Percentiles rank a stretch among this genome's conserved stretches.
Conservation (phyloP, 805 yeast genomes). For the Schwanniomyces vanrijiae region DNA sequence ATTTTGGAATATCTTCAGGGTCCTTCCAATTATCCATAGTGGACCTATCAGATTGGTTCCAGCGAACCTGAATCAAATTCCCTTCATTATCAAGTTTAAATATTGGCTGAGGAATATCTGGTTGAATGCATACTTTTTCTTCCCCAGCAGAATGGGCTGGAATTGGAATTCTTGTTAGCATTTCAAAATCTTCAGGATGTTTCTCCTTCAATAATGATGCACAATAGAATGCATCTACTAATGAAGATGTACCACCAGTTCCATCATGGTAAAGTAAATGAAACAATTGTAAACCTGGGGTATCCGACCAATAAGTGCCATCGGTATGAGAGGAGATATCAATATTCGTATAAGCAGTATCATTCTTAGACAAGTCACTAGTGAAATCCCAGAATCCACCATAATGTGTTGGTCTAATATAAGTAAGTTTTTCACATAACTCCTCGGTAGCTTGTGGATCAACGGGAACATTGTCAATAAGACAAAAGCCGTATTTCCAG, state of each 20-base stretch:
- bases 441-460: slow-evolving; percentile 58
- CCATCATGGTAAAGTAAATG: slow-evolving; percentile 66
- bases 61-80: slow-evolving; percentile 59
- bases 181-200: slow-evolving; percentile 51
- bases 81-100: slow-evolving; percentile 54
- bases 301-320: slow-evolving; percentile 73
- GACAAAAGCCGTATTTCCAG: slow-evolving; percentile 59
- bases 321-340: slow-evolving; percentile 68
- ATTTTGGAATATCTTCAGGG: slow-evolving; percentile 48
- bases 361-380: slow-evolving; percentile 63
- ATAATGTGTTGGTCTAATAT: slow-evolving; percentile 67
- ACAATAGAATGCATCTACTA: slow-evolving; percentile 65
- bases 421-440: slow-evolving; percentile 56
- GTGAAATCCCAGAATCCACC: slow-evolving; percentile 85
- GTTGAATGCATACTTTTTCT: slow-evolving; percentile 58
- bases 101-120: slow-evolving; percentile 55
- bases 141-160: slow-evolving; percentile 82
- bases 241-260: slow-evolving; percentile 64
- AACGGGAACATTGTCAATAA: slow-evolving; percentile 61
- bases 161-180: slow-evolving; percentile 49
- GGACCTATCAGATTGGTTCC: slow-evolving; percentile 73
- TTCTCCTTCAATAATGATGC: slow-evolving; percentile 48
- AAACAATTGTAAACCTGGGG: slow-evolving; percentile 70
- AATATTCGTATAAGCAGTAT: slow-evolving; percentile 70
- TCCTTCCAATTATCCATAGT: slow-evolving; percentile 52